Evolutionary conservation across 805 yeast genomes (phyloP).

Genomic region (Starmera quercuum): DNA sequence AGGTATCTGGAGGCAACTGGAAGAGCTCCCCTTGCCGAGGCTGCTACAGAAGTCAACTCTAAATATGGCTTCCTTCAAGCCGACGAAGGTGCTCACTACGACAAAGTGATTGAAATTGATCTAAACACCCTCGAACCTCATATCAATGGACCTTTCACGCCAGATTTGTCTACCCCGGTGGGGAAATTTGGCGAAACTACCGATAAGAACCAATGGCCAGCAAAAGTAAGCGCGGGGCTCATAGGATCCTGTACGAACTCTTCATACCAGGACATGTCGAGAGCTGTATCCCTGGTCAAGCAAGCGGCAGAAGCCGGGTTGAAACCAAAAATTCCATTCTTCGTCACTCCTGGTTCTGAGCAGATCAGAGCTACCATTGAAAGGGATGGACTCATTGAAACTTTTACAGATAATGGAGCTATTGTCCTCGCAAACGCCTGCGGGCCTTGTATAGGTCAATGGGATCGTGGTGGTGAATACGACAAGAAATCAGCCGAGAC

Average conservation of each 20-base stretch:
- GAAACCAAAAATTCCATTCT: constrained; percentile 84
- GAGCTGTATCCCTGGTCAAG: constrained; percentile 86
- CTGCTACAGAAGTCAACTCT: constrained; percentile 63
- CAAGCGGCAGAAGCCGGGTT: constrained; percentile 90
- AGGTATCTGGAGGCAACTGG: constrained; percentile 82
- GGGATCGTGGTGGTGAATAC: constrained; percentile 87
- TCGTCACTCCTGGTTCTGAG: constrained; percentile 97
- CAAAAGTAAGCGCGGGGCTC: constrained; percentile 85
- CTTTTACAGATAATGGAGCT: constrained; percentile 90
- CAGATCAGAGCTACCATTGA: constrained; percentile 97
- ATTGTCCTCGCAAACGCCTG: constrained; percentile 95
- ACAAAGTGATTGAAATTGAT: constrained; percentile 86
- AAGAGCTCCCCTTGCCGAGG: constrained; percentile 77
- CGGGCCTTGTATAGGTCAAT: constrained; percentile 99
- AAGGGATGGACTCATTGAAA: constrained; percentile 87
- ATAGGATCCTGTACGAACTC: constrained; percentile 99
- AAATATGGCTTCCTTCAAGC: constrained; percentile 65
- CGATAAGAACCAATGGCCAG: constrained; percentile 84
- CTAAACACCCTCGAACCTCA: constrained; percentile 88
- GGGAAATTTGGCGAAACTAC: constrained; percentile 83
- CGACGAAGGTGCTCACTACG: constrained; percentile 90
- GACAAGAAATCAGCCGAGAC: constrained; percentile 53
- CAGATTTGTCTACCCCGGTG: constrained; percentile 94
- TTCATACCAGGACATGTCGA: constrained; percentile 96
- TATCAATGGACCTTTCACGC: constrained; percentile 97